phyloP scores from a whole-genome alignment of 2,329 filamentous ascomycete species.

The Leptodontidium sp. region DNA sequence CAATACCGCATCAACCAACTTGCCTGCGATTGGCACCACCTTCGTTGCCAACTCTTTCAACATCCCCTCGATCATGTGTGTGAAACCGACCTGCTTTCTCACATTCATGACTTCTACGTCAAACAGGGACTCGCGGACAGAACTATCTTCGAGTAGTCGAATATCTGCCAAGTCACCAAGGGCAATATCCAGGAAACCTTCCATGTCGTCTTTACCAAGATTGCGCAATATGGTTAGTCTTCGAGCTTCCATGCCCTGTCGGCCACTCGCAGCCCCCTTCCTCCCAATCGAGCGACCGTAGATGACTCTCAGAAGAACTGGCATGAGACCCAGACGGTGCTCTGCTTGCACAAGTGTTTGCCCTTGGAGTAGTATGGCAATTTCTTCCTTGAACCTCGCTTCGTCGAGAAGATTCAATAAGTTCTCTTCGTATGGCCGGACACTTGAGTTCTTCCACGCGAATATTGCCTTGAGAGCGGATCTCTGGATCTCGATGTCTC shows the following conservation, averaged over 20 bases:
- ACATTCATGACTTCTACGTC: conserved; percentile 66
- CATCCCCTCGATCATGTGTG: conserved; percentile 90
- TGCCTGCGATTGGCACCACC: conserved; percentile 71
- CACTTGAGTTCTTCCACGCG: conserved; percentile 83
- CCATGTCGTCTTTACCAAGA: conserved; percentile 76
- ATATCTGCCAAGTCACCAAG: conserved; percentile 74
- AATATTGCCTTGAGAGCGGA: conserved; percentile 84
- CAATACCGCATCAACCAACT: conserved; percentile 78
- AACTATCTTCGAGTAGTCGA: conserved; percentile 58
- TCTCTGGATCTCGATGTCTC: conserved; percentile 89
- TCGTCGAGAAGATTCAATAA: conserved; percentile 89
- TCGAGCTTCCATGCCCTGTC: conserved; percentile 81
- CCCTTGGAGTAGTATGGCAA: conserved; percentile 86
- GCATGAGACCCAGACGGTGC: conserved; percentile 79
- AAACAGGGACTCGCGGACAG: conserved; percentile 55
- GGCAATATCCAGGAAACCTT: conserved; percentile 83
- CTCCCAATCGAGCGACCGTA: conserved; percentile 91
- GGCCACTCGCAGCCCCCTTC: conserved; percentile 77
- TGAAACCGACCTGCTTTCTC: conserved; percentile 87
- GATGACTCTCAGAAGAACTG: conserved; percentile 83
- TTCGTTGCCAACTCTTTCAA: conserved; percentile 83
- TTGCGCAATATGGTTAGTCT: conserved; percentile 83
- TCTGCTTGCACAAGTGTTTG: conserved; percentile 76
- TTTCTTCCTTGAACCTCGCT: conserved; percentile 88
- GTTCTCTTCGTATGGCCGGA: conserved; percentile 84